Conservation (phyloP, 2,329 filamentous ascomycete genomes). For the Clarireedia hainanense region DNA sequence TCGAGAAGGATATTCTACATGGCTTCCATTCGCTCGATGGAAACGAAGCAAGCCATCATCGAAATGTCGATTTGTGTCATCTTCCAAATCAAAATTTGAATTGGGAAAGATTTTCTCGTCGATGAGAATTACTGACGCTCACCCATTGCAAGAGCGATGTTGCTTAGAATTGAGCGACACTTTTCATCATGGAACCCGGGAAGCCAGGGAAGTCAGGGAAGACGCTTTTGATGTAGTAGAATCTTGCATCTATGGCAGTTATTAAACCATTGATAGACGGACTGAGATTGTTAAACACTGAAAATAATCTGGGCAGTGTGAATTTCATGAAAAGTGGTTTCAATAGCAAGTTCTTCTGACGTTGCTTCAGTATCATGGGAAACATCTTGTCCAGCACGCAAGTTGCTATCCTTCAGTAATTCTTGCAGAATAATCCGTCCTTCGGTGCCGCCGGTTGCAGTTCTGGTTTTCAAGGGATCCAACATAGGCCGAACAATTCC, state of each 20-base stretch:
- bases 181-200: constrained; percentile 33
- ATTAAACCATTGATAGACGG: background rate
- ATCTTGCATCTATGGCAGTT: constrained; percentile 1
- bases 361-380: background rate
- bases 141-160: background rate
- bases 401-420: background rate
- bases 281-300: background rate
- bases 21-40: constrained; percentile 30
- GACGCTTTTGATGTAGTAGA: constrained; percentile 33
- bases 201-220: constrained; percentile 34
- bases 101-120: constrained; percentile 36
- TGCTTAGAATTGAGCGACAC: background rate
- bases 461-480: background rate
- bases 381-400: background rate
- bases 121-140: constrained; percentile 30
- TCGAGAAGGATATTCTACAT: background rate
- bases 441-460: background rate
- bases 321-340: background rate
- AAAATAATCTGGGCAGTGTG: background rate
- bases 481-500: background rate
- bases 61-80: constrained; percentile 30
- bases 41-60: constrained; percentile 31
- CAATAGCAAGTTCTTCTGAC: background rate
- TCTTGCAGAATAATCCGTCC: background rate
- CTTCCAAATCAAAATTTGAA: constrained; percentile 26